phyloP scores from a whole-genome alignment of 1,284 basidiomycete species.

The Agaricales sp. region DNA sequence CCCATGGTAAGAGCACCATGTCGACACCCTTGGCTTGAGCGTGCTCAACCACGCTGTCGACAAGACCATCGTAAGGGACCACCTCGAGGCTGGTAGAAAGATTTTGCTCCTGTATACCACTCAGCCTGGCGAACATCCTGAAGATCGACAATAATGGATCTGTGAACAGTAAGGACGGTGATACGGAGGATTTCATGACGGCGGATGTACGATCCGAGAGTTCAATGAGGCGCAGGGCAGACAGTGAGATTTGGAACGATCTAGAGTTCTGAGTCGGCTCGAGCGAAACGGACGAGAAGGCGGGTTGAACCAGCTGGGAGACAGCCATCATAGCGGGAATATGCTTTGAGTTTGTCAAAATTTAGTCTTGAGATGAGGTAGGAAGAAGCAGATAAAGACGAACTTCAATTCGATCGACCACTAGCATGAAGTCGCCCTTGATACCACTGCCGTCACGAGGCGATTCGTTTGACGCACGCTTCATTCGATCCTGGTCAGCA shows the following conservation, averaged over 20 bases:
- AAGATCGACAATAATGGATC: constrained; percentile 83
- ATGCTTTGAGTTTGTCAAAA: constrained; percentile 89
- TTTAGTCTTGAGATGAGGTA: background rate
- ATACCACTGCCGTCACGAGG: background rate
- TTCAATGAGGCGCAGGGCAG: constrained; percentile 81
- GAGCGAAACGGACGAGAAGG: constrained; percentile 10
- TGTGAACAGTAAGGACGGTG: constrained; percentile 56
- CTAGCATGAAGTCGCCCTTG: background rate
- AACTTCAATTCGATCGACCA: background rate
- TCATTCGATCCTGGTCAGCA: constrained; percentile 18
- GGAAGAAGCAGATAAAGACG: background rate
- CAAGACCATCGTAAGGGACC: constrained; percentile 61
- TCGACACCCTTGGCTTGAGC: constrained; percentile 54
- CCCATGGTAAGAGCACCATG: constrained; percentile 82
- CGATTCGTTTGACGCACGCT: background rate
- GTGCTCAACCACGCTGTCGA: constrained; percentile 57
- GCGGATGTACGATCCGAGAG: constrained; percentile 87
- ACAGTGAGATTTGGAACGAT: constrained; percentile 25
- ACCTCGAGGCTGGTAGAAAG: constrained; percentile 62
- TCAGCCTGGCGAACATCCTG: constrained; percentile 74
- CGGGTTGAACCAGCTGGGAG: constrained; percentile 50
- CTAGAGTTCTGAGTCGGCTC: constrained; percentile 9
- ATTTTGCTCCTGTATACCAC: constrained; percentile 37
- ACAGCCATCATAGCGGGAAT: constrained; percentile 67
- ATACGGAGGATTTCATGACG: constrained; percentile 78